Conservation (phyloP, 768 basidiomycete species). For the Boletellus sp. region DNA sequence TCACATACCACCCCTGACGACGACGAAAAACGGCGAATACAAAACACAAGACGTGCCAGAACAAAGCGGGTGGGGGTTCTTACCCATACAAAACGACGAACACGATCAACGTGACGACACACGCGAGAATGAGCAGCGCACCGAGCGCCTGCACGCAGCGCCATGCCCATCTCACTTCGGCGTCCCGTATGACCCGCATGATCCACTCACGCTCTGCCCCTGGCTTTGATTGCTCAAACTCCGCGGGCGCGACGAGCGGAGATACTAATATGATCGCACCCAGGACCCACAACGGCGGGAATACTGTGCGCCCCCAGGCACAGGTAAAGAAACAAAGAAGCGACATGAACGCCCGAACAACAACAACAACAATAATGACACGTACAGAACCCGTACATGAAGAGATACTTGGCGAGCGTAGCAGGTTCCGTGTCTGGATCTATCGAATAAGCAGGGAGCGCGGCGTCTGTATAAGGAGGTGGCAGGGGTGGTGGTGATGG, state of each 20-base stretch:
- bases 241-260: constrained; percentile 36
- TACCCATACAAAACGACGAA: background rate
- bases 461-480: constrained; percentile 27
- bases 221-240: constrained; percentile 32
- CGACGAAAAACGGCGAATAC: too few relatives aligned
- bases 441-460: constrained; percentile 33
- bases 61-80: background rate
- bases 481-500: background rate
- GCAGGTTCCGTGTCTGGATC: constrained; percentile 32
- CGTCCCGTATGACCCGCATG: constrained; percentile 30
- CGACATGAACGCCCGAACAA: too few relatives aligned
- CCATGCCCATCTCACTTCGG: constrained; percentile 42
- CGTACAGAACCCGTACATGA: constrained; percentile 50
- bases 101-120: background rate
- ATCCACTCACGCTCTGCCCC: constrained; percentile 33
- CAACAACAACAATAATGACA: background rate
- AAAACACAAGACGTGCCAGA: background rate
- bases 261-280: constrained; percentile 39
- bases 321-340: too few relatives aligned
- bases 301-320: constrained; percentile 31
- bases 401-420: constrained; percentile 46
- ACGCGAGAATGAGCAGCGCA: background rate
- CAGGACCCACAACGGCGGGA: constrained; percentile 48
- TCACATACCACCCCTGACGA: too few relatives aligned
- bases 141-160: constrained; percentile 24